Percentiles rank a stretch among this genome's conserved stretches.
phyloP scores from a whole-genome alignment of 768 basidiomycete species.

The Pleurotus giganteus region DNA sequence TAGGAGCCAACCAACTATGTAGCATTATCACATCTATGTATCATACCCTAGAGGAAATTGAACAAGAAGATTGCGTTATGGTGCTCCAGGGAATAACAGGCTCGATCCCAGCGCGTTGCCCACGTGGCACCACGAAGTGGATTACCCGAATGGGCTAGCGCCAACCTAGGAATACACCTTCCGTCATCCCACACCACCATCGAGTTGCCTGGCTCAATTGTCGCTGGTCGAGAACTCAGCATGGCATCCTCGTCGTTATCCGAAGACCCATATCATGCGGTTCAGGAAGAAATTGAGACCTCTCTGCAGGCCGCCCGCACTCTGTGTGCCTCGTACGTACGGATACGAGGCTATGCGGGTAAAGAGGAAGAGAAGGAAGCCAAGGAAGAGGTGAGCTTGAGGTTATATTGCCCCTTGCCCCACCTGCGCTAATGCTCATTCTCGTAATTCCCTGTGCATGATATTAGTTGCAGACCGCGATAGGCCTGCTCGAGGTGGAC shows the following conservation, averaged over 20 bases:
- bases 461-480: conserved; percentile 67
- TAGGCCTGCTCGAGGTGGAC: conserved; percentile 81
- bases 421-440: not conserved
- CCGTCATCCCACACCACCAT: not conserved
- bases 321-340: conserved; percentile 70
- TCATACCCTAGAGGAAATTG: too few species aligned
- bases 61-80: too few species aligned
- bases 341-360: conserved; percentile 62
- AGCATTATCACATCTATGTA: too few species aligned
- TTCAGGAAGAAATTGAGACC: conserved; percentile 78
- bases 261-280: conserved; percentile 81
- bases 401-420: conserved; percentile 57
- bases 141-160: too few species aligned
- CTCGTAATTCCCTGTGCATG: not conserved
- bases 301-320: conserved; percentile 71
- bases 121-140: not conserved
- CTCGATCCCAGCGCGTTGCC: not conserved
- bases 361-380: conserved; percentile 38
- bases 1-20: too few species aligned
- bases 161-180: too few species aligned
- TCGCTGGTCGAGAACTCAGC: not conserved
- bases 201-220: too few species aligned
- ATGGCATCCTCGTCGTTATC: conserved; percentile 32
- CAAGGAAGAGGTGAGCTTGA: conserved; percentile 78
- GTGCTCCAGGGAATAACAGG: not conserved